Conservation (phyloP, 1,139 yeast species). For the Lipomyces yarrowii region DNA sequence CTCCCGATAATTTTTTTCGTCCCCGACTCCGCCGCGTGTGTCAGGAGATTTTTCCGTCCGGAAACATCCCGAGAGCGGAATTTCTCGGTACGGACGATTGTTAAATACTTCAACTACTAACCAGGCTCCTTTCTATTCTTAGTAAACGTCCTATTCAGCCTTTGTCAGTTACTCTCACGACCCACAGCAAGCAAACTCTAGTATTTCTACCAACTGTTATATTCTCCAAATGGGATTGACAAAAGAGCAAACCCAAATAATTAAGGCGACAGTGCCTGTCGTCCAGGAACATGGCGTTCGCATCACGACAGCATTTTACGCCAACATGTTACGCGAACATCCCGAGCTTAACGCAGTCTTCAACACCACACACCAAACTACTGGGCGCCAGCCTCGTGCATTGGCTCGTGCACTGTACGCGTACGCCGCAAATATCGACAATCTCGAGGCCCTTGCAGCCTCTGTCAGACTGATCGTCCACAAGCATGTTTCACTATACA, state of each 20-base stretch:
- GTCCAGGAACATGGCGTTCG: constrained; percentile 59
- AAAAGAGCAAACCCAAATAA: constrained; percentile 45
- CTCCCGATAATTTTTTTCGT: no score
- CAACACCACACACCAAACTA: constrained; percentile 60
- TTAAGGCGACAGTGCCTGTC: constrained; percentile 61
- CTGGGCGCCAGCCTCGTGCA: constrained; percentile 63
- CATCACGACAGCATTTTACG: constrained; percentile 49
- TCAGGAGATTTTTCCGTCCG: no score
- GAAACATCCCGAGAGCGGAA: no score
- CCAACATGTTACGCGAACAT: constrained; percentile 51
- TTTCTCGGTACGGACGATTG: no score
- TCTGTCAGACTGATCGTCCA: constrained; percentile 64
- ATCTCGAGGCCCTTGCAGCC: constrained; percentile 53
- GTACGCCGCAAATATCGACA: constrained; percentile 67
- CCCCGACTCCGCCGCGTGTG: no score
- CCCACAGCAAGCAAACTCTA: no score
- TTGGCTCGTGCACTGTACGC: constrained; percentile 63
- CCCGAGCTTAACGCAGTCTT: constrained; percentile 62
- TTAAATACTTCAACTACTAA: no score
- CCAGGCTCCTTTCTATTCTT: no score
- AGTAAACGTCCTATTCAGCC: no score
- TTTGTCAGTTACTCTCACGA: no score
- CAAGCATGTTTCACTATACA: constrained; percentile 67
- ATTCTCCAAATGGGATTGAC: constrained; percentile 32
- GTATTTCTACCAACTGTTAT: no score